Evolutionary conservation across 352 stramenopile species (phyloP), one percentile per base, ranked within the genome.

Genomic region (Phytophthora litchii): DNA sequence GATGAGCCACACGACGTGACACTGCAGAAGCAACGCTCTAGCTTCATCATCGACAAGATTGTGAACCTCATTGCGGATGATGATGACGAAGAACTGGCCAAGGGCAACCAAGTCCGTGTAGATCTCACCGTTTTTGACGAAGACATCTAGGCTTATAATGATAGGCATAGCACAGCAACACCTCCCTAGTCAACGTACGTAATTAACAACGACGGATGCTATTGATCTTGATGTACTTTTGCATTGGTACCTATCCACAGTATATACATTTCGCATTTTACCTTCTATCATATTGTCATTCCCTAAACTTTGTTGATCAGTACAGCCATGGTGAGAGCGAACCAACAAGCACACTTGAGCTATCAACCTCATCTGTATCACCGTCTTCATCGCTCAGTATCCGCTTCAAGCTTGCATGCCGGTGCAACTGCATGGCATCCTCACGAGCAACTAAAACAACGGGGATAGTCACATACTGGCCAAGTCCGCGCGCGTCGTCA

Each of bases 81-180:
- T 25, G 80, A 91, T 50, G 80, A 89, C 41, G 65, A 67, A 19
- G 75, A 79, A 41, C 61, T 92, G 17, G 60, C 72, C 29, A 88
- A 89, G 64, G 83, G 83, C 49, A 92, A 92, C 71, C 80, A 92
- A 60, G 74, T 92, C 54, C 81, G 81, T 47, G 78, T 90, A 19
- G 83, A 92, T 48, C 77, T 92, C 51, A 92, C 80, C 8, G 78
- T 92, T 6, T 92, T 89, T 58, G 80, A 89, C 42, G 75, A 92
- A 43, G 83, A 92, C 44, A 70, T 80, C 17, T 87, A 74, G 48
- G 35, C 23, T 27, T 27, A 27, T 27, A 27, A 27, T 27, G 23
- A 27, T 27, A 3, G 23, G 5, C 5, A 27, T 5, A 27, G 5
- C 23, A 27, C 23, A 27, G 23, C 23, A 5, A 27, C 23, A 27